Conservation (phyloP, 805 yeast species). For the Starmerella riodocensis region DNA sequence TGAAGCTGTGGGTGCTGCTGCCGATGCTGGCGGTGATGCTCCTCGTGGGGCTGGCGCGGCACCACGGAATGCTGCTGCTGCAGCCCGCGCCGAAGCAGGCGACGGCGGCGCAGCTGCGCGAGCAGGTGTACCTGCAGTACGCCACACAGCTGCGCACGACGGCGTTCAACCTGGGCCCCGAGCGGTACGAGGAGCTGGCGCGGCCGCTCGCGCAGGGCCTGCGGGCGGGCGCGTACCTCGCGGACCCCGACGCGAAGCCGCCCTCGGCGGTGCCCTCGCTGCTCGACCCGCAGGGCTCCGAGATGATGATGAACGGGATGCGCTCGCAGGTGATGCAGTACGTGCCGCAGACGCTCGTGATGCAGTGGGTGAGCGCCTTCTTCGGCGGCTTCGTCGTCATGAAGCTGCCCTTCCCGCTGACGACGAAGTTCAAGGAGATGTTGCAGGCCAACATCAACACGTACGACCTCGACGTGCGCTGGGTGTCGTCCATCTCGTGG, state of each 20-base stretch:
- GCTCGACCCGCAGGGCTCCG: constrained; percentile 56
- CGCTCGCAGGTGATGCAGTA: constrained; percentile 72
- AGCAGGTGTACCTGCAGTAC: constrained; percentile 43
- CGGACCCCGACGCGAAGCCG: constrained; percentile 33
- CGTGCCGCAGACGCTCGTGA: constrained; percentile 81
- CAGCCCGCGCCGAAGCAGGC: constrained; percentile 45
- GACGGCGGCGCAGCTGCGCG: constrained; percentile 40
- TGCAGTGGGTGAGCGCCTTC: constrained; percentile 93
- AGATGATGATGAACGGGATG: constrained; percentile 60
- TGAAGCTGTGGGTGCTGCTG: constrained; percentile 78
- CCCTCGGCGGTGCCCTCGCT: constrained; percentile 38
- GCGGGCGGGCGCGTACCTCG: constrained; percentile 42
- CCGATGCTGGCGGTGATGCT: constrained; percentile 89
- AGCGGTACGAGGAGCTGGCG: constrained; percentile 44
- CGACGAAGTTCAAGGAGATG: constrained; percentile 82
- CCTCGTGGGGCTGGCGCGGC: constrained; percentile 65
- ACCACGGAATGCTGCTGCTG: constrained; percentile 49
- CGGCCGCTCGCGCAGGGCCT: constrained; percentile 37
- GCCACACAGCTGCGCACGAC: constrained; percentile 47
- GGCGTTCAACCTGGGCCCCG: constrained; percentile 37
- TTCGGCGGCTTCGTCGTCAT: constrained; percentile 82
- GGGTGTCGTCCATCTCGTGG: constrained; percentile 94
- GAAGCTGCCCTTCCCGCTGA: constrained; percentile 84
- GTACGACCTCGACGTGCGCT: constrained; percentile 71
- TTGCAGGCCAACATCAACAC: constrained; percentile 78